A percentile compares a stretch with the other conserved stretches of the same genome.
These are phyloP conservation scores for Termitomyces sp. DNA, from an alignment of 768 basidiomycete species.

Conservation along the genomic window DNA sequence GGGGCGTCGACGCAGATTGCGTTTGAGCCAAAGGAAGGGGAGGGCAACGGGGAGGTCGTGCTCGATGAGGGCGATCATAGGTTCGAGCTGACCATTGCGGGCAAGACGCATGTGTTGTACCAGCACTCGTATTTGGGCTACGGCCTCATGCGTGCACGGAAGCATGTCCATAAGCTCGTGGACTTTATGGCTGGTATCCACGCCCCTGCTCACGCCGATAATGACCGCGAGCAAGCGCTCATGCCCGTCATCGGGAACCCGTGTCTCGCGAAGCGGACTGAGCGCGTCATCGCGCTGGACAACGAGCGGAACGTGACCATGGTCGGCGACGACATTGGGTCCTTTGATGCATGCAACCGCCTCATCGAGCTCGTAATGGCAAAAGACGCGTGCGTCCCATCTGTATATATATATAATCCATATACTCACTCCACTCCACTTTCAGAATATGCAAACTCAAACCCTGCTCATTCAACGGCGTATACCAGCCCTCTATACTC, in stretches of 20 bases:
- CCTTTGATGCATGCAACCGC: constrained; percentile 82
- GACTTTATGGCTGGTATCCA: constrained; percentile 72
- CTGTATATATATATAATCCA: too few species aligned
- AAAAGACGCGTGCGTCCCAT: constrained; percentile 77
- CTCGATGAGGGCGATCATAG: constrained; percentile 85
- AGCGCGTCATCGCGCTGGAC: constrained; percentile 60
- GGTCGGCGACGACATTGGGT: constrained; percentile 77
- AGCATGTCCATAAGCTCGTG: constrained; percentile 83
- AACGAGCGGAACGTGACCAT: constrained; percentile 71
- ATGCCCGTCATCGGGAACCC: constrained; percentile 57
- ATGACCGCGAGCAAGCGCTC: not conserved
- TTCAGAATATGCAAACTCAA: constrained; percentile 84
- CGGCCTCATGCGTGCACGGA: constrained; percentile 85
- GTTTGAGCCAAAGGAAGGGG: constrained; percentile 71
- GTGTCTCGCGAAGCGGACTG: constrained; percentile 71
- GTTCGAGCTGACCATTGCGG: constrained; percentile 78
- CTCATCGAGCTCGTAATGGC: constrained; percentile 88
- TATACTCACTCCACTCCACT: not conserved
- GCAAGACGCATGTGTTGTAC: constrained; percentile 71
- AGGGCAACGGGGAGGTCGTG: constrained; percentile 30
- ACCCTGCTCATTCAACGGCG: constrained; percentile 96
- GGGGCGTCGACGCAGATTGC: constrained; percentile 98
- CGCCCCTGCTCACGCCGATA: constrained; percentile 10
- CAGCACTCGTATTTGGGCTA: constrained; percentile 99
- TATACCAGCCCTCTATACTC: constrained; percentile 91